Conservation (phyloP, 768 basidiomycete genomes). For the Leccinum arenicola region DNA sequence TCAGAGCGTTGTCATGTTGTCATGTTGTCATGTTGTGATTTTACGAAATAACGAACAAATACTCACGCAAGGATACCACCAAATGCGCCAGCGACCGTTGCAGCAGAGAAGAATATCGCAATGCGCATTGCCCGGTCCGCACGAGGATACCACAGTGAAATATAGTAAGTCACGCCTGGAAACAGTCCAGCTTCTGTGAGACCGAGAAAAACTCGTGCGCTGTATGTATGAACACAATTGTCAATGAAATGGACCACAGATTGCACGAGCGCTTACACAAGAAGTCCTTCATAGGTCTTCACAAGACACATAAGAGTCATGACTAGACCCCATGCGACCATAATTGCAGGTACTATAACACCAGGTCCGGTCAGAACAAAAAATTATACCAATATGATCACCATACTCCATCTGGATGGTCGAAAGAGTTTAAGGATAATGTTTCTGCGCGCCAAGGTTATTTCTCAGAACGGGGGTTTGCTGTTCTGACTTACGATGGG, state of each 20-base stretch:
- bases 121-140: constrained; percentile 56
- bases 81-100: constrained; percentile 51
- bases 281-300: constrained; percentile 29
- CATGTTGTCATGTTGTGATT: not conserved
- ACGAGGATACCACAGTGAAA: constrained; percentile 61
- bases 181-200: constrained; percentile 47
- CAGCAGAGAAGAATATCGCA: constrained; percentile 63
- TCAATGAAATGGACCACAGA: not conserved
- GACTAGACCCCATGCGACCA: constrained; percentile 39
- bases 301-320: constrained; percentile 40
- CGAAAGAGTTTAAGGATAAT: constrained; percentile 35
- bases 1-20: not conserved
- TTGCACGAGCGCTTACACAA: constrained; percentile 26
- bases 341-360: constrained; percentile 37
- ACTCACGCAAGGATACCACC: constrained; percentile 49
- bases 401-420: constrained; percentile 37
- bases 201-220: constrained; percentile 43
- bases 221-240: constrained; percentile 8
- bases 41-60: not conserved
- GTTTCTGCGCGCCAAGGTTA: constrained; percentile 28
- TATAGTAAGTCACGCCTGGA: constrained; percentile 41
- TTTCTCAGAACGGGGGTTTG: not conserved
- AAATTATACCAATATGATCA: not conserved
- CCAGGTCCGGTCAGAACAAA: constrained; percentile 7
- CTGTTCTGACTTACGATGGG: constrained; percentile 32